Conservation (phyloP, 257 asterid species). For the Knoxia roxburghii region DNA sequence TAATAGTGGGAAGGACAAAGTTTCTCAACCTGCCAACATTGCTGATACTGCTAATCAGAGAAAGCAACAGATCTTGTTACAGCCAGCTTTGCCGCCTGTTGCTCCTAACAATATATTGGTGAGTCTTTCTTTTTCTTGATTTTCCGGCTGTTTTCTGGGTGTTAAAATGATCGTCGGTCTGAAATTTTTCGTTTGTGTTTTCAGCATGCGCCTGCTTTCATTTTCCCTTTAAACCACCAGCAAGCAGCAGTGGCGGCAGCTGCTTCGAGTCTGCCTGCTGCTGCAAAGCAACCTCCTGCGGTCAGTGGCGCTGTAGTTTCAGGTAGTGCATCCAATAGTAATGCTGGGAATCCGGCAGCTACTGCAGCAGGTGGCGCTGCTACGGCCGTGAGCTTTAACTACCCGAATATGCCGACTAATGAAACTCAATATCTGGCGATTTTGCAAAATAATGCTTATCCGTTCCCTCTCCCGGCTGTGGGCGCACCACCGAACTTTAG, state of each 20-base stretch:
- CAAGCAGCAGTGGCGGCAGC: constrained; percentile 63
- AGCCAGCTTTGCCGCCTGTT: constrained; percentile 78
- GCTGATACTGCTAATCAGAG: constrained; percentile 61
- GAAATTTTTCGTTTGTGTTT: constrained; percentile 4
- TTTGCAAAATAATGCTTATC: constrained; percentile 68
- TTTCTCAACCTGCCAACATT: constrained; percentile 37
- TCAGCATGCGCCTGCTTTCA: constrained; percentile 73
- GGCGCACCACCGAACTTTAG: constrained; percentile 73
- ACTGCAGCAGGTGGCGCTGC: constrained; percentile 34
- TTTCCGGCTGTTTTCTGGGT: no score
- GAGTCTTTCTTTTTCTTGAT: constrained; percentile 6
- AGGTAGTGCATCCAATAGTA: constrained; percentile 30
- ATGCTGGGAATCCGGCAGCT: constrained; percentile 28
- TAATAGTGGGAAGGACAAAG: constrained; percentile 57
- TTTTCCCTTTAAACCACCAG: constrained; percentile 87
- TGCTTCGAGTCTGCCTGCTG: constrained; percentile 38
- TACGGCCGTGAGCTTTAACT: constrained; percentile 71
- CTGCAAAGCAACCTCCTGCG: constrained; percentile 26
- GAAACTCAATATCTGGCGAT: constrained; percentile 88
- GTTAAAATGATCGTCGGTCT: neutral
- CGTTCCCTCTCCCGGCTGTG: constrained; percentile 69
- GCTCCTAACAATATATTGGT: constrained; percentile 73
- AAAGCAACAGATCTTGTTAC: constrained; percentile 74
- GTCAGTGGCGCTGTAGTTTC: constrained; percentile 26
- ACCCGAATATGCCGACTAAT: constrained; percentile 59